Percentiles rank a stretch among this genome's conserved stretches.
Evolutionary conservation across 1,284 basidiomycete species (phyloP).

Genomic region (Anthracocystis setariae): DNA sequence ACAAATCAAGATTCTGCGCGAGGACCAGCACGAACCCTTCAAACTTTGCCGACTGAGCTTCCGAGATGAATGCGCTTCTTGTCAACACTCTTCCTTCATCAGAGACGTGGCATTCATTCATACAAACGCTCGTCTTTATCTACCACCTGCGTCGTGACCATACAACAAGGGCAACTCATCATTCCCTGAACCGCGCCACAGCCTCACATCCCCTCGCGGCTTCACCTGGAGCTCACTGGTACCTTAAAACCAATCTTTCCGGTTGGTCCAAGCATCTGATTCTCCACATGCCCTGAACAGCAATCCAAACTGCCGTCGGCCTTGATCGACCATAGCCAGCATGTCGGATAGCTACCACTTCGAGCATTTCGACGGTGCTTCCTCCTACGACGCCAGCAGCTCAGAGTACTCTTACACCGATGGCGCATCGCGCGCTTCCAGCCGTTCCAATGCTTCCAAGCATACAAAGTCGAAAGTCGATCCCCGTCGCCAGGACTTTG

Average conservation of each 20-base stretch:
- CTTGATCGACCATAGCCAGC: constrained; percentile 11
- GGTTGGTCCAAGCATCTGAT: not conserved
- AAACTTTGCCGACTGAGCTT: constrained; percentile 16
- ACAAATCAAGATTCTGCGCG: constrained; percentile 5
- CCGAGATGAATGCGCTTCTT: constrained; percentile 11
- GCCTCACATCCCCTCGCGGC: not conserved
- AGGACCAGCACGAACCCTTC: not conserved
- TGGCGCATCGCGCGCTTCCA: constrained; percentile 5
- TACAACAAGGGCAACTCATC: not conserved
- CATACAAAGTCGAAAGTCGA: constrained; percentile 16
- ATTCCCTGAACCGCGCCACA: not conserved
- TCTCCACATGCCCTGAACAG: constrained; percentile 22
- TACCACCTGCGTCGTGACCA: not conserved
- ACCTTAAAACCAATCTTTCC: not conserved
- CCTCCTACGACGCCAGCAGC: constrained; percentile 34
- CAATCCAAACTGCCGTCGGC: constrained; percentile 13
- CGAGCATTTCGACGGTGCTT: constrained; percentile 60
- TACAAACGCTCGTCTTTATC: not conserved
- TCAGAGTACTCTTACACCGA: constrained; percentile 53
- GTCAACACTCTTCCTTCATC: not conserved
- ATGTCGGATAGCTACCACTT: constrained; percentile 55
- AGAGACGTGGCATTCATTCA: not conserved
- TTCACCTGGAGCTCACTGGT: not conserved
- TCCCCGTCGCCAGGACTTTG: constrained; percentile 26
- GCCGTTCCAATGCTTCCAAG: constrained; percentile 14